A percentile compares a stretch with the other conserved stretches of the same genome.
These are phyloP conservation scores for Pseudocercospora fijiensis DNA, from an alignment of 2,329 filamentous ascomycete species.

Conservation along the genomic window DNA sequence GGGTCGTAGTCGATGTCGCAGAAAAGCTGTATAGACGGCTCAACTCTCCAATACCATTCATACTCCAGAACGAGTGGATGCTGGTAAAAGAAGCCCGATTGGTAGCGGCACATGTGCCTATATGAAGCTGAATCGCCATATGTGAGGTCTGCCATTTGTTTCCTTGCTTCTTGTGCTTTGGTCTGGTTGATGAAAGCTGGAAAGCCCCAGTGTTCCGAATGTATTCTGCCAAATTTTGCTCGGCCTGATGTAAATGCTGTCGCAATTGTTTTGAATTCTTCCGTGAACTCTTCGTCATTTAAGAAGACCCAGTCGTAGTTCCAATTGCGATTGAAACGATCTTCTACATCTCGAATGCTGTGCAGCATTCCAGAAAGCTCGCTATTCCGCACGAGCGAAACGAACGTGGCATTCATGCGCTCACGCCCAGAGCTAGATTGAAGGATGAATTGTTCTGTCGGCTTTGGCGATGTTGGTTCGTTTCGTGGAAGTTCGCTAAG, in stretches of 20 bases:
- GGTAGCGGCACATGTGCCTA: slow-evolving; percentile 45
- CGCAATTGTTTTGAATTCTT: not conserved
- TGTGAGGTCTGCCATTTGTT: not conserved
- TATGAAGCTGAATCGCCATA: slow-evolving; percentile 26
- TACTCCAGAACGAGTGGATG: slow-evolving; percentile 47
- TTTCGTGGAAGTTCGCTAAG: not conserved
- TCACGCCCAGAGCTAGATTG: not conserved
- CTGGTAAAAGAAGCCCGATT: slow-evolving; percentile 44
- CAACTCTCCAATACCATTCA: slow-evolving; percentile 62
- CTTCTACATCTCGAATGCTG: slow-evolving; percentile 90
- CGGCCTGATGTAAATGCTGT: slow-evolving; percentile 1
- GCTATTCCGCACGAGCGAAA: slow-evolving; percentile 75
- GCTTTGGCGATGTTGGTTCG: not conserved
- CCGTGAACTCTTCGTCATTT: slow-evolving; percentile 4
- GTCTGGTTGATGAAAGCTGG: not conserved
- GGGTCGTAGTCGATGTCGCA: slow-evolving; percentile 49
- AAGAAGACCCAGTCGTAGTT: slow-evolving; percentile 8
- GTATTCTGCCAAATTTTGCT: not conserved
- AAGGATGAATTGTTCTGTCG: not conserved
- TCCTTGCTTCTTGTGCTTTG: not conserved
- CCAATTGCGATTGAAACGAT: slow-evolving; percentile 8
- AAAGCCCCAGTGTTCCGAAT: not conserved
- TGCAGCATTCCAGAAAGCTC: slow-evolving; percentile 88
- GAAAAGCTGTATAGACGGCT: slow-evolving; percentile 59
- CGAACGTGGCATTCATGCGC: slow-evolving; percentile 68